Base-by-base conservation (phyloP, 257 asterid species). In the Primulina eburnea region DNA sequence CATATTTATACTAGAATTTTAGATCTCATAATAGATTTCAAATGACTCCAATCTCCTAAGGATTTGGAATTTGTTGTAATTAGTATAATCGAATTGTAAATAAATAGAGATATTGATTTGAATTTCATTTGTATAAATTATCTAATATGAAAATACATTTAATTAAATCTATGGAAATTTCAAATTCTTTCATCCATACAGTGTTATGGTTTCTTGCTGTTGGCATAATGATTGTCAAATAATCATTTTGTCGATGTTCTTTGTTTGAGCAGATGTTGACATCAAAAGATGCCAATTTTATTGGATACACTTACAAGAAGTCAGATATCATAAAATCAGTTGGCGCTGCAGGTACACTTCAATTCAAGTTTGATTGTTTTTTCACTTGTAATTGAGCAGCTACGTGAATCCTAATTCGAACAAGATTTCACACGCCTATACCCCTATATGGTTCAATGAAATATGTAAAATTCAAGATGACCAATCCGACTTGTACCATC, bases 231-330 rank as follows among this genome's bases (percentile, higher is more conserved):
- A 38, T 50, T 21, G 50, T 7, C 58, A 37, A 66, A 38, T 8
- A 50, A 21, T 20, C 30, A 55, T 20, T 61, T 64, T 55, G 62
- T 38, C 60, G 37, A 8, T 17, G 12, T 76, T 56, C 64, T 72
- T 43, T 72, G 65, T 62, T 60, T 57, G 66, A 67, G 82, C 90
- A 93, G 97, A 93, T 93, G 99, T 77, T 93, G 67, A 89, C 97
- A 50, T 93, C 99, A 14, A 93, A 90, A 79, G 99, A 93, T 78
- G 69, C 97, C 60, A 89, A 93, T 80, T 93, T 93, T 62, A 93
- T 93, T 62, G 97, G 99, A 64, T 93, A 89, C 74, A 93, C 99
- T 50, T 93, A 83, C 92, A 93, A 88, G 92, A 93, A 93, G 81
- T 93, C 96, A 0, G 96, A 93, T 76, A 78, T 87, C 57, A 80